Base-by-base conservation (phyloP, 345 rosid species). In the Lepidium aucheri region DNA sequence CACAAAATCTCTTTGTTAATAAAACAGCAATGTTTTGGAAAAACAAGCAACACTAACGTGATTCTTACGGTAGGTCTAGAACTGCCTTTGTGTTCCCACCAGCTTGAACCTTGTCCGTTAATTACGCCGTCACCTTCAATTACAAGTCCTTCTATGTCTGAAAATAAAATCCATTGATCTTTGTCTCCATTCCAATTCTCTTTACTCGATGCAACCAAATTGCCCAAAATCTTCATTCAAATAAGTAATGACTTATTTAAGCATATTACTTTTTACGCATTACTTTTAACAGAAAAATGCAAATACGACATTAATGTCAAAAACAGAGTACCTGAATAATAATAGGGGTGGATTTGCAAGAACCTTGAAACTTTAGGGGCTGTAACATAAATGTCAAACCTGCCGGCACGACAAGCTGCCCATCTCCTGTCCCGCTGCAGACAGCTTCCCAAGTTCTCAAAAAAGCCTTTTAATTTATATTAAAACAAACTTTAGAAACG, bases 51-150 rank as follows among this genome's bases (percentile, higher is more conserved):
- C 2, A 39, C 6, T 32, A 63, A 42, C 40, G 54, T 42, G 32
- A 56, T 45, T 10, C 70, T 56, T 64, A 75, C 78, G 55, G 74
- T 62, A 39, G 78, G 78, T 69, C 78, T 63, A 11, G 78, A 62
- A 14, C 53, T 22, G 63, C 63, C 70, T 40, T 47, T 63, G 76
- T 70, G 24, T 28, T 44, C 50, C 87, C 86, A 82, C 86, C 82
- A 82, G 13, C 22, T 46, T 4, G 67, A 43, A 17, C 86, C 86
- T 6, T 66, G 81, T 11, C 83, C 86, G 17, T 80, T 63, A 13
- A 83, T 67, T 15, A 13, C 18, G 5, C 87, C 81, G 2, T 32
- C 2, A 16, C 79, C 82, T 39, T 65, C 60, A 16, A 83, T 30
- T 9, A 43, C 54, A 26, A 83, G 68, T 22, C 77, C 77, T 13